Evolutionary conservation across 371 early-diverging fungal genomes (phyloP), one percentile per base, ranked within the genome.

Genomic region (Nosema muscidifuracis): DNA sequence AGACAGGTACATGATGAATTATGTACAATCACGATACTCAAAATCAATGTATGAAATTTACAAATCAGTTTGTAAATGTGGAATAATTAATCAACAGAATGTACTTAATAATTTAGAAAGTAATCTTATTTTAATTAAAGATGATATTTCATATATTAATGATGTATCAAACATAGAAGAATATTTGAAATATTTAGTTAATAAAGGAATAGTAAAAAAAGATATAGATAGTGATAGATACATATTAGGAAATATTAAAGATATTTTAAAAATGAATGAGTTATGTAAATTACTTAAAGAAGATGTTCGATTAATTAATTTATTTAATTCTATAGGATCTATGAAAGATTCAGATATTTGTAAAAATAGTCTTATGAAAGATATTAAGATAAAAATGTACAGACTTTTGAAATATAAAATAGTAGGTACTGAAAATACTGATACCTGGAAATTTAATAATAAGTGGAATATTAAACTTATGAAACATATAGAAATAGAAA

Each of bases 121-220:
- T 30, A 65, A 31, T 33, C 4, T 50, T 18, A 38, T 73, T 4
- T 28, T 67, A 26, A 55, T 73, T 22, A 33, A 56, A 62, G 60
- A 72, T 40, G 33, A 36, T 4, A 33, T 36, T 24, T 42, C 43
- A 34, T 38, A 71, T 61, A 20, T 66, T n/a, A 73, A 73, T 36
- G 66, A 66, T 10, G 57, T 43, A 42, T 24, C 20, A 33, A 72
- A 76, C 34, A 64, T 76, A 28, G 61, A 36, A 36, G 71, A 71
- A 50, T 72, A 67, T 56, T n/a, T 76, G 15, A 71, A 73, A 38
- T 76, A 76, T 62, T 58, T 76, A 13, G 15, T 18, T 12, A 66
- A 61, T 33, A 10, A 15, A 36, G 55, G 62, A 10, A 6, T 76
- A 10, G 13, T 76, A 16, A 67, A 36, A 43, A 65, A 65, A 30